These are phyloP conservation scores for Mycosphaerella arachidis DNA, from an alignment of 2,329 filamentous ascomycete genomes.

Conservation along the genomic window DNA sequence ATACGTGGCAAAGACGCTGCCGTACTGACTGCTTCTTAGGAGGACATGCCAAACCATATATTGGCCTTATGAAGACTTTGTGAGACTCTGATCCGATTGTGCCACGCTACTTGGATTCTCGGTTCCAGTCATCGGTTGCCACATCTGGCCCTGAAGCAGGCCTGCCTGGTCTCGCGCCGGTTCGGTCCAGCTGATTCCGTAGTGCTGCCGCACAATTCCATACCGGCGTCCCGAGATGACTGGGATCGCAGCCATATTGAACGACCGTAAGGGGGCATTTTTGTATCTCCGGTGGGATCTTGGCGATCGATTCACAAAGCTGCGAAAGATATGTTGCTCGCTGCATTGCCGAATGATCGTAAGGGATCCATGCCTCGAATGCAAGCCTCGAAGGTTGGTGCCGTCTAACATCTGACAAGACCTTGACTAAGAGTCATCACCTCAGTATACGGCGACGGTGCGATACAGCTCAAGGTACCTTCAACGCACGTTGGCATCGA, in stretches of 20 bases:
- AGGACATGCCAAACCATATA: background rate
- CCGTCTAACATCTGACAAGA: background rate
- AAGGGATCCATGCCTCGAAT: background rate
- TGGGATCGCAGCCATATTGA: slow-evolving; percentile 8
- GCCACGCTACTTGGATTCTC: background rate
- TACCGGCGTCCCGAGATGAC: slow-evolving; percentile 8
- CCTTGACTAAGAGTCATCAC: background rate
- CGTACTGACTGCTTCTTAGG: background rate
- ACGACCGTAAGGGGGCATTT: slow-evolving; percentile 8
- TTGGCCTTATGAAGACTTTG: background rate
- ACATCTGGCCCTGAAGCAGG: background rate
- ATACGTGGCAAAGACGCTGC: background rate
- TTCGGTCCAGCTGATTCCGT: background rate
- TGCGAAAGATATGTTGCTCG: background rate
- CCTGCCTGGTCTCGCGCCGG: background rate
- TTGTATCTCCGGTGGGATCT: slow-evolving; percentile 4
- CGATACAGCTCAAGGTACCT: background rate
- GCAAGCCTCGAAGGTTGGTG: background rate
- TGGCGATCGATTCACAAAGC: background rate
- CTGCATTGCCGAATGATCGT: background rate
- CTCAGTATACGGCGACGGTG: background rate
- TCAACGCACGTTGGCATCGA: background rate
- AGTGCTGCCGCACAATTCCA: slow-evolving; percentile 6
- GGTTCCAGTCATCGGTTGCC: background rate
- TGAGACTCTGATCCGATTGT: background rate